Base-by-base conservation (phyloP, 2,329 filamentous ascomycete species). In the Fusarium sulawesiense region DNA sequence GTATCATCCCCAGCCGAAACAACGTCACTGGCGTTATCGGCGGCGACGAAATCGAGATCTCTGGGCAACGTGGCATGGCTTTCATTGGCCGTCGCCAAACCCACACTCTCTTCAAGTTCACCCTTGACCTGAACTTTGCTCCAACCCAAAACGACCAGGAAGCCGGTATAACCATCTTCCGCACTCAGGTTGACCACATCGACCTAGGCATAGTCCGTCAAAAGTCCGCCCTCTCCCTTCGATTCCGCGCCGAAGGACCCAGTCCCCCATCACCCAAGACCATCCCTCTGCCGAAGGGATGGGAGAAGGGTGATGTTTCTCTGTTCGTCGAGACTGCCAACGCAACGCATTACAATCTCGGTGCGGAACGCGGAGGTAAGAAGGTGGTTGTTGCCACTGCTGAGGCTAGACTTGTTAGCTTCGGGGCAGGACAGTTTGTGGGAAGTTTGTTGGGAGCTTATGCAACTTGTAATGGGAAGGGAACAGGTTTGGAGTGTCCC, bases 141-240 rank as follows among this genome's bases (percentile, higher is more conserved):
- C 34, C 20, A 40, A 56, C 1, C 60, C 64, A n/a, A 1, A 53
- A 59, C 1, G 40, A 48, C 0, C 59, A 71, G 11, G 68, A 71
- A 20, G 68, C 56, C 3, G 68, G 68, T 1, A 48, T 71, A 2
- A 66, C 59, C 1, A 7, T 68, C 3, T 71, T 71, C 16, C 56
- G 59, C 7, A 71, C 68, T 2, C 68, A 71, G 10, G 42, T 71
- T 4, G 60, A 71, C n/a, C 68, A 71, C 4, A 66, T 71, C 4
- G 68, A 71, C 27, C 47, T 71, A 2, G 64, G 64, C 2, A 41
- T 65, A 16, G 18, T 60, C 5, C 63, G 63, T 1, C 41, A 69
- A 13, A 53, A 70, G 3, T 51, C 66, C 0, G 41, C 50, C 0
- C 40, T 70, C 0, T 51, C 54, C 1, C 56, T 71, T 3, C 64